A percentile compares a stretch with the other conserved stretches of the same genome.
Conservation (phyloP, 352 stramenopile genomes). For the Globisporangium alternatum region DNA sequence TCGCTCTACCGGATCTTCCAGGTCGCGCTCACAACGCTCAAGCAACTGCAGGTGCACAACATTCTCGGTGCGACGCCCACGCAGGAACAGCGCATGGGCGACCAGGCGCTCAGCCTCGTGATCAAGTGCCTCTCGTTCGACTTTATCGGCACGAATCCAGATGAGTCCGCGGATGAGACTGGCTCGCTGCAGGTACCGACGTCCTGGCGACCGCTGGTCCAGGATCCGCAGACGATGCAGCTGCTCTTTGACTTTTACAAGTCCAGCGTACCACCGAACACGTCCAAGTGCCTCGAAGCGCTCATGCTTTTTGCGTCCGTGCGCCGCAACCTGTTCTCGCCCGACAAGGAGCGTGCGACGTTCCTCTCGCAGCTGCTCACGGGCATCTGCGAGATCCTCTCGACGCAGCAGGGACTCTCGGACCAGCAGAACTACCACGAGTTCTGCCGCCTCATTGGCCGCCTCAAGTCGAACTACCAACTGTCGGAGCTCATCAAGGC, state of each 20-base stretch:
- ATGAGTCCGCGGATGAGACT: slow-evolving; percentile 97
- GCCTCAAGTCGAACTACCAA: slow-evolving; percentile 98
- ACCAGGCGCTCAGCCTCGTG: slow-evolving; percentile 90
- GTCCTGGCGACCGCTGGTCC: slow-evolving; percentile 93
- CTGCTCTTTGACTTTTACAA: slow-evolving; percentile 98
- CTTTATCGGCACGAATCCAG: slow-evolving; percentile 98
- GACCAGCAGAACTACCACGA: slow-evolving; percentile 99
- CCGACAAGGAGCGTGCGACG: slow-evolving; percentile 92
- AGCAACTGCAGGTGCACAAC: slow-evolving; percentile 92
- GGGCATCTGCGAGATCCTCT: slow-evolving; percentile 93
- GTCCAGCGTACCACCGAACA: slow-evolving; percentile 90
- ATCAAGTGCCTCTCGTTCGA: slow-evolving; percentile 98
- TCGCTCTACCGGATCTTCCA: slow-evolving; percentile 96
- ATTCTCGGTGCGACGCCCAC: slow-evolving; percentile 70
- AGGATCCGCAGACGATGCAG: slow-evolving; percentile 93
- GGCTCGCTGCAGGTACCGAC: slow-evolving; percentile 97
- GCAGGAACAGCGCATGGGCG: slow-evolving; percentile 92
- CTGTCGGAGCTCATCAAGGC: slow-evolving; percentile 96
- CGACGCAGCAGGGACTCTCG: slow-evolving; percentile 94
- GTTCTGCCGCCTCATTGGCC: slow-evolving; percentile 97
- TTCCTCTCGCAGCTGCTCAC: slow-evolving; percentile 94
- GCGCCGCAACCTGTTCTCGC: slow-evolving; percentile 95
- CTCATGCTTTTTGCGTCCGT: slow-evolving; percentile 96
- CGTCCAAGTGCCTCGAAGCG: slow-evolving; percentile 94
- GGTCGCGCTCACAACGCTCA: slow-evolving; percentile 94